Evolutionary conservation across 768 basidiomycete genomes (phyloP).

Genomic region (Termitomyces sp.): DNA sequence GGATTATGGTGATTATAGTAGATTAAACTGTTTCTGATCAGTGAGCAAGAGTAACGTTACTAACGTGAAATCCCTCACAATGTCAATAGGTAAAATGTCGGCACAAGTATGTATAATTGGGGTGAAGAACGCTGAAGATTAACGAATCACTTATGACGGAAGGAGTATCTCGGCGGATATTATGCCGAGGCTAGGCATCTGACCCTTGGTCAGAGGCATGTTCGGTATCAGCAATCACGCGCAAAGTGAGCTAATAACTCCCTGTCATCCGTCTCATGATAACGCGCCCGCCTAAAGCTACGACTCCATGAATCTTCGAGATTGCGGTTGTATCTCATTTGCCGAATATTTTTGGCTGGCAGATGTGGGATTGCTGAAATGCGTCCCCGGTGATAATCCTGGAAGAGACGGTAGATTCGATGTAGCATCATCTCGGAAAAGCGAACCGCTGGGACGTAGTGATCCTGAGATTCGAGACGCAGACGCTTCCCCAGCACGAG

Average conservation of each 20-base stretch:
- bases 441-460: conserved; percentile 35
- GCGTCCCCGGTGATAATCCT: conserved; percentile 20
- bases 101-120: conserved; percentile 7
- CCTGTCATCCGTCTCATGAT: conserved; percentile 29
- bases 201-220: conserved; percentile 3
- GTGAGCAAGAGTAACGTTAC: neutral
- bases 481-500: conserved; percentile 73
- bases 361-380: conserved; percentile 17
- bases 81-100: conserved; percentile 3
- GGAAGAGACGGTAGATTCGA: conserved; percentile 8
- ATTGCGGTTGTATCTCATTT: conserved; percentile 25
- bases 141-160: neutral
- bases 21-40: conserved; percentile 4
- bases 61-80: conserved; percentile 1
- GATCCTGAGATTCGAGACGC: conserved; percentile 44
- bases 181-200: conserved; percentile 6
- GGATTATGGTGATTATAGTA: neutral
- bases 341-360: conserved; percentile 21
- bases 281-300: conserved; percentile 18
- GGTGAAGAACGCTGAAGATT: neutral
- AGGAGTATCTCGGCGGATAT: conserved; percentile 1
- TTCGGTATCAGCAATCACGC: conserved; percentile 17
- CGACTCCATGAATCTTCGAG: conserved; percentile 30
- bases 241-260: conserved; percentile 21
- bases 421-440: conserved; percentile 18